These are phyloP conservation scores for Fusarium stilboides DNA, from an alignment of 2,329 filamentous ascomycete genomes.

Conservation along the genomic window DNA sequence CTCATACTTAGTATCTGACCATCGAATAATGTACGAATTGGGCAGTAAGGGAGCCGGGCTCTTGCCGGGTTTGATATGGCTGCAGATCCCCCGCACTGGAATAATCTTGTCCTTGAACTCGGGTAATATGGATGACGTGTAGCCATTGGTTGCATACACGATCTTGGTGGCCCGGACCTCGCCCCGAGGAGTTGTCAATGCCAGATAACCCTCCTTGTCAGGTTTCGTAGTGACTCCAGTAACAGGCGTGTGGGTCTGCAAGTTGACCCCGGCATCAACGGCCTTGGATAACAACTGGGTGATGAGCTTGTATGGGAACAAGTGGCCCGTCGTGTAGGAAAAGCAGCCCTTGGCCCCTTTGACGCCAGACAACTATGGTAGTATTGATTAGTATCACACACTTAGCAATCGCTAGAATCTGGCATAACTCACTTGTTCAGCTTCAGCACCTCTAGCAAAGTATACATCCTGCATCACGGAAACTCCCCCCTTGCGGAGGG, in stretches of 20 bases:
- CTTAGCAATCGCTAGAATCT: accelerated
- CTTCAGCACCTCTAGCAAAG: neutral
- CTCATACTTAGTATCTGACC: constrained; percentile 15
- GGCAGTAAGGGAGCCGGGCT: neutral
- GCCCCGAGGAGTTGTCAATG: neutral
- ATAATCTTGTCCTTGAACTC: constrained; percentile 4
- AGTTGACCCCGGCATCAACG: constrained; percentile 2
- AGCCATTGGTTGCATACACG: neutral
- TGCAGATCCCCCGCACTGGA: constrained; percentile 10
- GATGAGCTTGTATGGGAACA: constrained; percentile 16
- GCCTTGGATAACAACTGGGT: neutral
- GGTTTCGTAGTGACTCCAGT: neutral
- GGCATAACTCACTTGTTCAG: neutral
- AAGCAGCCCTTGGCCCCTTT: constrained; percentile 8
- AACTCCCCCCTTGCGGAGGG: neutral
- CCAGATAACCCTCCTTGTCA: neutral
- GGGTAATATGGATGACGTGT: constrained; percentile 1
- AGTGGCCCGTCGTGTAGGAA: constrained; percentile 3
- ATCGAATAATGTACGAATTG: constrained; percentile 2
- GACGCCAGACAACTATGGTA: neutral
- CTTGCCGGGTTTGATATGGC: constrained; percentile 1
- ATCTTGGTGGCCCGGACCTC: neutral
- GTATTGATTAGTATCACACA: accelerated
- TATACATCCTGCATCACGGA: constrained; percentile 13
- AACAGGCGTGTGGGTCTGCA: constrained; percentile 4